phyloP scores from a whole-genome alignment of 2,329 filamentous ascomycete genomes.

The Fusarium haematococcum region DNA sequence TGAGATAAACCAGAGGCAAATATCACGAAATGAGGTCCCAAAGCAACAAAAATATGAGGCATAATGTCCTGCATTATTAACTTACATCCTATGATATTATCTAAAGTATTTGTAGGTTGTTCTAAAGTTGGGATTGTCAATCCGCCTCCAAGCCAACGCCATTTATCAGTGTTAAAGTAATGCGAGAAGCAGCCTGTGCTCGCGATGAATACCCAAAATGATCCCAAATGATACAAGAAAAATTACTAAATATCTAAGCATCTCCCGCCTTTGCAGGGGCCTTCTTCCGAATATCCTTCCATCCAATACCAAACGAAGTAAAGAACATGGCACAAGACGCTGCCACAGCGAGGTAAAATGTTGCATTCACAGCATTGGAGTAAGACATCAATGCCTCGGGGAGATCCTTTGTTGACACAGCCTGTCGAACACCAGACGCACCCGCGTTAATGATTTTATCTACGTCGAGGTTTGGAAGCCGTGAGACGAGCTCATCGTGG shows the following conservation, averaged over 20 bases:
- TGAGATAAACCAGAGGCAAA: neutral
- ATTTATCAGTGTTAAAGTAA: neutral
- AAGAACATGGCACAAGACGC: slow-evolving; percentile 48
- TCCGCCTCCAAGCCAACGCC: neutral
- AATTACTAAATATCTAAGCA: slow-evolving; percentile 15
- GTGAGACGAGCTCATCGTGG: slow-evolving; percentile 42
- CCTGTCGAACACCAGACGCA: slow-evolving; percentile 52
- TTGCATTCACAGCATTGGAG: slow-evolving; percentile 47
- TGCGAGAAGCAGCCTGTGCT: neutral
- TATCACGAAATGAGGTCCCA: too few relatives aligned
- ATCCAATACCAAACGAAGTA: slow-evolving; percentile 58
- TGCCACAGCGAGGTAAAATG: slow-evolving; percentile 48
- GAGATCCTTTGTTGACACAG: slow-evolving; percentile 48
- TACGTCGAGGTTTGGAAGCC: slow-evolving; percentile 47
- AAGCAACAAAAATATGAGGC: neutral
- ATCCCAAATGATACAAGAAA: neutral
- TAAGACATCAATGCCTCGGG: slow-evolving; percentile 55
- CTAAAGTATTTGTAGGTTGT: neutral
- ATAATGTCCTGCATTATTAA: neutral
- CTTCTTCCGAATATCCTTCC: slow-evolving; percentile 58
- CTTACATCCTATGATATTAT: neutral
- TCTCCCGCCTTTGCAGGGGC: slow-evolving; percentile 21
- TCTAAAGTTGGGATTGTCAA: slow-evolving; percentile 1
- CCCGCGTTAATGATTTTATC: slow-evolving; percentile 55
- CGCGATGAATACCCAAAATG: neutral